Evolutionary conservation across 192 early-diverging fungal species (phyloP), one percentile per base, ranked within the genome.

Genomic region (Coemansia sp.): DNA sequence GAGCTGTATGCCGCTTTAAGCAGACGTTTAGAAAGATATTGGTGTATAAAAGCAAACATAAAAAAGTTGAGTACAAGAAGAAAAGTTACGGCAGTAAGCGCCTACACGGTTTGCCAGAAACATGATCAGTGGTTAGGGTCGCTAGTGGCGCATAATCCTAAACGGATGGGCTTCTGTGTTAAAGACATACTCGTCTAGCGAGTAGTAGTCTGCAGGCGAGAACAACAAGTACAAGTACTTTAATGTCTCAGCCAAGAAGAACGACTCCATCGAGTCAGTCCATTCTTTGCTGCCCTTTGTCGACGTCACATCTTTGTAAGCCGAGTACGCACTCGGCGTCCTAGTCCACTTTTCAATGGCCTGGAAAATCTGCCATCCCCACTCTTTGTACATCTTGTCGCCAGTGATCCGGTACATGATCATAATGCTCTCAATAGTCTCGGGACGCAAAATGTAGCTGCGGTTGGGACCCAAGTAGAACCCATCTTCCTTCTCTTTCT

Each of bases 81-180:
- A 54, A 27, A 54, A n/a, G 13, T 4, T 4, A 29, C 5, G 55
- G 24, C 41, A 27, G 43, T 37, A n/a, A 26, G 41, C 6, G 24
- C 8, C 22, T 37, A 49, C 35, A 32, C 13, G 14, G 2, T 43
- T 12, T 13, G 39, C 13, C 27, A 13, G 23, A n/a, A 47, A 19
- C 32, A 10, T 19, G 14, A n/a, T n/a, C 12, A n/a, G 14, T 37
- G 8, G 8, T 56, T 57, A 70, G 39, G 56, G 52, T 5, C 22
- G 26, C 20, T 54, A 12, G 55, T 14, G 51, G 26, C 51, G 59
- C 47, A 71, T 43, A 60, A 91, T 83, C 14, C 88, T 92, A 26
- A 92, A 81, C 32, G 95, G 92, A 83, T 97, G 95, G 0, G 93
- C 93, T 68, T 97, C 95, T 6, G 95, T 97, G 79, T 97, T 97